Evolutionary conservation across 1,139 yeast species (phyloP), one percentile per base, ranked within the genome.

Genomic region (Diutina rugosa): DNA sequence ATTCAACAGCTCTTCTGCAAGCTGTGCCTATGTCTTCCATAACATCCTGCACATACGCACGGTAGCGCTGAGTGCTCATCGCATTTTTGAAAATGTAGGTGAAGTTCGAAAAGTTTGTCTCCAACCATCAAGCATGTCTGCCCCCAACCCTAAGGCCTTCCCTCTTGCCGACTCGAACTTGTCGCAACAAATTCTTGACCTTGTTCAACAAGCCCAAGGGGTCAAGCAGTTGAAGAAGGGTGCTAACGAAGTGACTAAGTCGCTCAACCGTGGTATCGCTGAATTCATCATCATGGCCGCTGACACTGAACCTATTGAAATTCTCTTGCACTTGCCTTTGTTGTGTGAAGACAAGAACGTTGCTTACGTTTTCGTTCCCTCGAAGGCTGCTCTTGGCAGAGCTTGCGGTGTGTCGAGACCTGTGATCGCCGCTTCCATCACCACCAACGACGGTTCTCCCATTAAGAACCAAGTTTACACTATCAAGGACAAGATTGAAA

Each of bases 341-440:
- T 81, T 95, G 69, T 93, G 99, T 77, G 99, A 93, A 79, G 99
- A 93, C 78, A 93, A 93, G 83, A 93, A 95, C 80, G 99, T 93
- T 65, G 97, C 99, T 62, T 93, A 93, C 80, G 98, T 93, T 62
- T 93, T 93, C 67, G 98, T 95, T 63, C 97, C 99, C 64, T 90
- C 98, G 67, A 93, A 93, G 82, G 87, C 95, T 68, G 99, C 99
- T 63, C 82, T 95, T 67, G 99, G 99, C 73, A 90, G 99, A 81
- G 98, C 99, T 67, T 93, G 99, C 80, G 99, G 99, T 79, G 99
- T 95, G 64, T 90, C 98, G 60, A 88, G 99, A 82, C 98, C 99
- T 64, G 99, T 95, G 60, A 91, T 93, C 72, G 96, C 99, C 71
- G 98, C 98, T 63, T 88, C 97, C 62, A 95, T 95, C 71, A 95